Conservation (phyloP, 306 rosid species). For the Delonix regia region DNA sequence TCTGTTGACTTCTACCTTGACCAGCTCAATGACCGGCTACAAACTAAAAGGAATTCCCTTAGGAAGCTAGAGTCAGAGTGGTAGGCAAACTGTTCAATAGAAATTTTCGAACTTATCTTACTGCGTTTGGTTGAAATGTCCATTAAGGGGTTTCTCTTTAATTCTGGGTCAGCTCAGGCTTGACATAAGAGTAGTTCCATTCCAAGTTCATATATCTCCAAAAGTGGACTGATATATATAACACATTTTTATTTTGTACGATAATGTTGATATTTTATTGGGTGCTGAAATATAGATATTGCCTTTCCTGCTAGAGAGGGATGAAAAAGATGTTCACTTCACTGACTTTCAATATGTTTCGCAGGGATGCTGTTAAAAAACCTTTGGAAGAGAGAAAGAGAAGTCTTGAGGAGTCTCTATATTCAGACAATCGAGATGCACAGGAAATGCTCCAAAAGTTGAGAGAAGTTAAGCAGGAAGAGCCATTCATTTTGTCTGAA, state of each 20-base stretch:
- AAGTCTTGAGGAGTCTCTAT: slow-evolving; percentile 65
- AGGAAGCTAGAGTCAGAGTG: slow-evolving; percentile 59
- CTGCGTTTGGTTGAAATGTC: neutral
- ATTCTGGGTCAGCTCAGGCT: slow-evolving; percentile 14
- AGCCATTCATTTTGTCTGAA: slow-evolving; percentile 50
- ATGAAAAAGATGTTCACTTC: slow-evolving; percentile 26
- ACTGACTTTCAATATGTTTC: slow-evolving; percentile 27
- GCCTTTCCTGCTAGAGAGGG: slow-evolving; percentile 16
- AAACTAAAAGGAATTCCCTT: slow-evolving; percentile 49
- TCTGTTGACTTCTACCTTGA: slow-evolving; percentile 62
- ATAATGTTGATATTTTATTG: slow-evolving; percentile 20
- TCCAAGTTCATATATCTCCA: neutral
- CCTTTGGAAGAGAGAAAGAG: slow-evolving; percentile 69
- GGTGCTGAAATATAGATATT: slow-evolving; percentile 18
- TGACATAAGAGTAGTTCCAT: slow-evolving; percentile 5
- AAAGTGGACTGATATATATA: neutral
- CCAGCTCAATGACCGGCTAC: slow-evolving; percentile 59
- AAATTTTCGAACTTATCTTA: slow-evolving; percentile 12
- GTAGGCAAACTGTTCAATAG: slow-evolving; percentile 41
- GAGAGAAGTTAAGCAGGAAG: slow-evolving; percentile 66
- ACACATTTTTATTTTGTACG: slow-evolving; percentile 10
- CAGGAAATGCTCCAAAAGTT: slow-evolving; percentile 59
- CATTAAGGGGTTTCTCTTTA: neutral
- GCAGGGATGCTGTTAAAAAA: slow-evolving; percentile 70
- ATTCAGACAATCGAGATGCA: slow-evolving; percentile 56